Evolutionary conservation across 345 rosid genomes (phyloP).

Genomic region (Eucalyptus decipiens): DNA sequence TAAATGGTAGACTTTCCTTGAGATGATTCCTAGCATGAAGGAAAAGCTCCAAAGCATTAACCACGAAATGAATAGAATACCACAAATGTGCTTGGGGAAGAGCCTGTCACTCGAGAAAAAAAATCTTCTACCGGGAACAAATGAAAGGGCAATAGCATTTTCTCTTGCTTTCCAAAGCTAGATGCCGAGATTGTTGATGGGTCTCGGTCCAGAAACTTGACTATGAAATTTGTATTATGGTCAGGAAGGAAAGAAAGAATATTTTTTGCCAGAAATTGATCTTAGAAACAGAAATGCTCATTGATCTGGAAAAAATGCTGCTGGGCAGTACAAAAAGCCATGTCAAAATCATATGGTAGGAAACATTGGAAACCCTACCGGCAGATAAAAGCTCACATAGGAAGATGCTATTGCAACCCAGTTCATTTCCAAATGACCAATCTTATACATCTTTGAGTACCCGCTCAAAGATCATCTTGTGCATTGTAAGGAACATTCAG

Average conservation of each 20-base stretch:
- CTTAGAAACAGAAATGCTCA: neutral
- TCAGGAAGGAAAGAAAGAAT: slow-evolving; percentile 19
- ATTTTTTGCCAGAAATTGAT: neutral
- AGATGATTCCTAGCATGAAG: slow-evolving; percentile 62
- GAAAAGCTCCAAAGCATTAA: slow-evolving; percentile 54
- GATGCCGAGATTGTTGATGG: slow-evolving; percentile 30
- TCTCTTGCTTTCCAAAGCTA: slow-evolving; percentile 7
- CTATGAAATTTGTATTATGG: slow-evolving; percentile 91
- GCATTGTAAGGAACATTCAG: neutral
- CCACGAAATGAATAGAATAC: slow-evolving; percentile 55
- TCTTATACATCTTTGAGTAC: neutral
- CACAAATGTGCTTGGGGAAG: slow-evolving; percentile 80
- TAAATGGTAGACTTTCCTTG: slow-evolving; percentile 55
- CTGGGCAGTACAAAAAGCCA: neutral
- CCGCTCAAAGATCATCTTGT: neutral
- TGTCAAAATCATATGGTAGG: neutral
- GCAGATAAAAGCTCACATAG: neutral
- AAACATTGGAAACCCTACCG: neutral
- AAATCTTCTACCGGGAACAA: slow-evolving; percentile 32
- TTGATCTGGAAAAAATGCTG: neutral
- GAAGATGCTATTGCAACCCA: neutral
- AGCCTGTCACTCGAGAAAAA: slow-evolving; percentile 24
- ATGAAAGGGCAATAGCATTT: slow-evolving; percentile 5
- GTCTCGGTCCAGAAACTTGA: slow-evolving; percentile 81
- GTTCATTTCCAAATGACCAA: neutral